Conservation (phyloP, 805 yeast species). For the Monosporozyma solicola region DNA sequence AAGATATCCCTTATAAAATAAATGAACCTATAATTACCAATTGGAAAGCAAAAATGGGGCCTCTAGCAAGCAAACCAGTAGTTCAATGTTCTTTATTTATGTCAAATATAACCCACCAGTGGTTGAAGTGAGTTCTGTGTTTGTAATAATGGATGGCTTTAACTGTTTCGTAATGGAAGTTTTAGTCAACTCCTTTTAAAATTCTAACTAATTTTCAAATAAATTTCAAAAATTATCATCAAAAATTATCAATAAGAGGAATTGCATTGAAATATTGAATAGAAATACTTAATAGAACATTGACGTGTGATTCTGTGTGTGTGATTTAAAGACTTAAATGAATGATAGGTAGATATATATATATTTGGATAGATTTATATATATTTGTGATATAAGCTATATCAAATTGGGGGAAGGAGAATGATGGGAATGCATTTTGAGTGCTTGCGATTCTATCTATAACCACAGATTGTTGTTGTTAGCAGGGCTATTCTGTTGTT, state of each 20-base stretch:
- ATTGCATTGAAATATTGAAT: background rate
- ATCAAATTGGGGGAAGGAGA: background rate
- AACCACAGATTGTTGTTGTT: conserved; percentile 9
- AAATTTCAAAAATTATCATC: background rate
- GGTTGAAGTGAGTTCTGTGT: background rate
- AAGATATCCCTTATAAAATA: background rate
- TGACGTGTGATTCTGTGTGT: no score
- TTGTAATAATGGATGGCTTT: background rate
- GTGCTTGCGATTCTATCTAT: background rate
- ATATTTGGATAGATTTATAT: background rate
- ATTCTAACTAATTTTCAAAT: background rate
- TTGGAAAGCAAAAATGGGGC: no score
- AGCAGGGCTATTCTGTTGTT: conserved; percentile 5
- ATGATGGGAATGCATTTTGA: background rate
- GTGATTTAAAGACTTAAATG: no score
- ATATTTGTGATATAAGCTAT: background rate
- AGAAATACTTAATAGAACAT: background rate
- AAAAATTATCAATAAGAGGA: no score
- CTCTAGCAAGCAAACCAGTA: no score
- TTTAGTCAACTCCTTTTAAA: background rate
- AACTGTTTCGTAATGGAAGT: background rate
- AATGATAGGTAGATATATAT: no score
- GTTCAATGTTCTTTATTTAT: background rate
- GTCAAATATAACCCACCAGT: background rate
- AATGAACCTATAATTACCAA: no score